Percentiles rank a stretch among this genome's conserved stretches.
Conservation (phyloP, 2,329 filamentous ascomycete genomes). For the Ophiostoma populinum region DNA sequence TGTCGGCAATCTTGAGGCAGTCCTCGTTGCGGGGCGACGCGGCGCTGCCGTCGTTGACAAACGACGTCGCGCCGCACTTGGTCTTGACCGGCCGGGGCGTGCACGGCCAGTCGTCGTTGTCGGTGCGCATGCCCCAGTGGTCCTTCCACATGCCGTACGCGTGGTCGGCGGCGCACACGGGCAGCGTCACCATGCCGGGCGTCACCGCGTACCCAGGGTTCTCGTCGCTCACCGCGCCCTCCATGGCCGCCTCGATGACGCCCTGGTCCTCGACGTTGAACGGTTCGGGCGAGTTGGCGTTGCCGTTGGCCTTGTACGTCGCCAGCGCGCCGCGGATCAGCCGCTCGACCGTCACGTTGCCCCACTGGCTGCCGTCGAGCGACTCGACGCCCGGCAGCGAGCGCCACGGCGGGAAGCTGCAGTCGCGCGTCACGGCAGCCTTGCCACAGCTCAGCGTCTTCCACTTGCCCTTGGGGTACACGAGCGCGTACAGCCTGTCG, state of each 20-base stretch:
- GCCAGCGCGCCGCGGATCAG: conserved; percentile 15
- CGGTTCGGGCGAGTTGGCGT: conserved; percentile 16
- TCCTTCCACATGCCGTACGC: conserved; percentile 19
- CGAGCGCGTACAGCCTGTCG: too few species aligned
- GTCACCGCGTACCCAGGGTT: conserved; percentile 17
- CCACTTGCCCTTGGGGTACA: too few species aligned
- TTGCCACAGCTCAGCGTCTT: conserved; percentile 9
- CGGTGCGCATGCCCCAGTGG: conserved; percentile 10
- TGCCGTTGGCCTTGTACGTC: conserved; percentile 16
- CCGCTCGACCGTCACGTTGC: conserved; percentile 14
- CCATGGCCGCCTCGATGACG: too few species aligned
- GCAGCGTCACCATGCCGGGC: conserved; percentile 20
- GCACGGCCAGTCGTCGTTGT: conserved; percentile 19
- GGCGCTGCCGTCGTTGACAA: conserved; percentile 18
- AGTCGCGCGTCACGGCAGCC: too few species aligned
- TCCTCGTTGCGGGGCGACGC: conserved; percentile 19
- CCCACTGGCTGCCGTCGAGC: conserved; percentile 14
- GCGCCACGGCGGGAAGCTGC: conserved; percentile 15
- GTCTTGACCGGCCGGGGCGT: conserved; percentile 13
- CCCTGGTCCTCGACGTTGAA: conserved; percentile 12
- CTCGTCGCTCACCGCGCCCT: conserved; percentile 14
- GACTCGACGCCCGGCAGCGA: conserved; percentile 14
- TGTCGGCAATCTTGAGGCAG: conserved; percentile 19
- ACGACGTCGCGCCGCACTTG: conserved; percentile 17
- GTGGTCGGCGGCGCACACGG: conserved; percentile 20